A percentile compares a stretch with the other conserved stretches of the same genome.
Conservation (phyloP, 2,329 filamentous ascomycete genomes). For the Pseudogymnoascus sp. region DNA sequence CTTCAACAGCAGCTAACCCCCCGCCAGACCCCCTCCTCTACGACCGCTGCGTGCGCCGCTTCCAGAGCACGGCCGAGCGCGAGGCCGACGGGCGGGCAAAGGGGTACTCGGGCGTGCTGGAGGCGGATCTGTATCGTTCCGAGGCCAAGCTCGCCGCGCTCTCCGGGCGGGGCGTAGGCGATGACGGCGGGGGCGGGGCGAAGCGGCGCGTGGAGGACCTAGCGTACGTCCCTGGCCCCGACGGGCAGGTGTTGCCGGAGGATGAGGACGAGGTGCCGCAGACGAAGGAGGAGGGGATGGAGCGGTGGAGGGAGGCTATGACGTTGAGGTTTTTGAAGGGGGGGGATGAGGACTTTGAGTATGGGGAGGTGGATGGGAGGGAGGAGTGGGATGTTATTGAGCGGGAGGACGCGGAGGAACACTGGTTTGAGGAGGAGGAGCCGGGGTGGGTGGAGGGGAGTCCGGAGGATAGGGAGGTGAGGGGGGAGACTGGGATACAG, state of each 20-base stretch:
- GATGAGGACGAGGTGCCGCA: slow-evolving; percentile 25
- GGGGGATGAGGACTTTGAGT: slow-evolving; percentile 29
- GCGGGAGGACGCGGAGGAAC: slow-evolving; percentile 26
- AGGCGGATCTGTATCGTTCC: slow-evolving; percentile 29
- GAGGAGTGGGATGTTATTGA: slow-evolving; percentile 28
- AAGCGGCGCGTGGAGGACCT: slow-evolving; percentile 15
- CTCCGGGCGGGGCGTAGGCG: not conserved
- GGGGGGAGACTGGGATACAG: slow-evolving; percentile 28
- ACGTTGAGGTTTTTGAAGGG: slow-evolving; percentile 27
- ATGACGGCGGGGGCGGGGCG: slow-evolving; percentile 5
- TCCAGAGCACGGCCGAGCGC: slow-evolving; percentile 27
- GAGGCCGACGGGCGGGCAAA: slow-evolving; percentile 29
- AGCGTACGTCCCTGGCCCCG: slow-evolving; percentile 19
- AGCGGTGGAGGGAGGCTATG: slow-evolving; percentile 29
- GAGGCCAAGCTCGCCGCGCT: slow-evolving; percentile 28
- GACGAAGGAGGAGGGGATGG: slow-evolving; percentile 26
- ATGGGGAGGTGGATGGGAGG: slow-evolving; percentile 24
- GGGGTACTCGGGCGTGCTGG: slow-evolving; percentile 28
- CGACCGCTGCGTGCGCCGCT: slow-evolving; percentile 27
- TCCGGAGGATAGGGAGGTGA: slow-evolving; percentile 9
- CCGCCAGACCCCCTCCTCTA: slow-evolving; percentile 28
- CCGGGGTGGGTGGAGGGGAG: slow-evolving; percentile 23
- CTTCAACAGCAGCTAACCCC: not conserved
- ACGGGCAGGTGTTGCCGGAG: slow-evolving; percentile 24
- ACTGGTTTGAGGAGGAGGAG: slow-evolving; percentile 30